Evolutionary conservation across 148 eudicot genomes (phyloP), one percentile per base, ranked within the genome.

Genomic region (Chenopodium suecicum): DNA sequence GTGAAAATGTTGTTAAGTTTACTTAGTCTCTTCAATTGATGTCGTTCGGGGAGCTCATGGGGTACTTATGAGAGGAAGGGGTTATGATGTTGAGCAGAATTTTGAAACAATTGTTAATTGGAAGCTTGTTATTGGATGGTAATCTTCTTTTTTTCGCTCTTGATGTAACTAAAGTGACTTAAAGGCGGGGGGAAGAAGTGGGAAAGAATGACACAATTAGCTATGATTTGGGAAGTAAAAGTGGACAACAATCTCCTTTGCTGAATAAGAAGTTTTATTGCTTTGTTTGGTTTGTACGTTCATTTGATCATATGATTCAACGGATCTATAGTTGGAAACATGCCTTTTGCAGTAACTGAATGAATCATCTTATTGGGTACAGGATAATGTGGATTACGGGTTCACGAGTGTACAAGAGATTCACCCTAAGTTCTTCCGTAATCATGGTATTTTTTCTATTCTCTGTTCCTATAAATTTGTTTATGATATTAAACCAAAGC

Each of bases 321-420:
- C 7, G 3, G 6, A 17, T 25, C 23, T 68, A 46, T 23, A 25
- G 16, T 19, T 37, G 76, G 67, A 80, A 25, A 48, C 32, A 1
- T 31, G 19, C 12, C 1, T 62, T 64, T 19, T 4, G 37, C 71
- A 29, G 62, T 56, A 60, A 23, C 77, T 81, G 73, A 80, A 62
- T 31, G n/a, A 50, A 48, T 62, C 48, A 27, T 75, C 73, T 72
- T n/a, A 9, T 72, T 73, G 80, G 78, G 77, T 22, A 48, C 97
- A 96, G 99, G 91, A 87, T 96, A 80, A 91, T 92, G 88, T 96
- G 99, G 99, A 90, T 90, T 32, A 86, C 87, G 19, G 98, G 99
- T 34, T 83, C 93, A 44, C 90, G 92, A 77, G 95, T 94, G 48
- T 88, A 86, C 86, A 94, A 94, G 90, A 92, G 97, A 88, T 91